These are phyloP conservation scores for Ascosphaera apis DNA, from an alignment of 2,329 filamentous ascomycete species.

Conservation along the genomic window DNA sequence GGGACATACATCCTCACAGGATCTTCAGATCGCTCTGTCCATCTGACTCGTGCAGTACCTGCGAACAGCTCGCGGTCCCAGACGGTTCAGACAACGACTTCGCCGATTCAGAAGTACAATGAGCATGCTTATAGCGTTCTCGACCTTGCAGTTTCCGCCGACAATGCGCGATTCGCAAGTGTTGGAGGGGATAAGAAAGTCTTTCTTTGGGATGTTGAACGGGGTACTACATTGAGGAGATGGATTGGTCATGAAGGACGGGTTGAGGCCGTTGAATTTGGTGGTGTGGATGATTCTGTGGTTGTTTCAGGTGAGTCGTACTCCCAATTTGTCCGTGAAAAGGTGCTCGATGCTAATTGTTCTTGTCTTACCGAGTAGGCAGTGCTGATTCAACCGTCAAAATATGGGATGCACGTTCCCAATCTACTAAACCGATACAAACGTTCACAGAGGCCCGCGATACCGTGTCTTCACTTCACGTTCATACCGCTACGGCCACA, in stretches of 20 bases:
- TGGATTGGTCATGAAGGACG: constrained; percentile 49
- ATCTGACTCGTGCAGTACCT: constrained; percentile 49
- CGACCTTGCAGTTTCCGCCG: constrained; percentile 44
- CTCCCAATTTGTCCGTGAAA: neutral
- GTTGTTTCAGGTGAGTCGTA: constrained; percentile 38
- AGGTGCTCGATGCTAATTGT: neutral
- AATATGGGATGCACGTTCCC: constrained; percentile 20
- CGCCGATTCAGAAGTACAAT: constrained; percentile 65
- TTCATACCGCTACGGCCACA: constrained; percentile 18
- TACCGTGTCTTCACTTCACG: constrained; percentile 19
- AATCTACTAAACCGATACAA: constrained; percentile 20
- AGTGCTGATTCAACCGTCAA: constrained; percentile 21
- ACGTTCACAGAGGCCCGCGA: constrained; percentile 19
- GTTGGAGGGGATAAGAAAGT: constrained; percentile 74
- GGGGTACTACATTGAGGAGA: constrained; percentile 51
- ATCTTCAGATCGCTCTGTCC: constrained; percentile 60
- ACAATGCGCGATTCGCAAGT: constrained; percentile 73
- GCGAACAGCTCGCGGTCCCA: constrained; percentile 15
- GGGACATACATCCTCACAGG: constrained; percentile 67
- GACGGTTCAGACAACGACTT: constrained; percentile 8
- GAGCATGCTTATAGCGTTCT: constrained; percentile 87
- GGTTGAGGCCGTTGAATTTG: constrained; percentile 60
- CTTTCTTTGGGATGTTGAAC: constrained; percentile 84
- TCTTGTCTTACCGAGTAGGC: constrained; percentile 9
- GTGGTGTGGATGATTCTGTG: constrained; percentile 49